Evolutionary conservation across 176 grass and related monocot genomes (phyloP).

Genomic region (Dactylis glomerata): DNA sequence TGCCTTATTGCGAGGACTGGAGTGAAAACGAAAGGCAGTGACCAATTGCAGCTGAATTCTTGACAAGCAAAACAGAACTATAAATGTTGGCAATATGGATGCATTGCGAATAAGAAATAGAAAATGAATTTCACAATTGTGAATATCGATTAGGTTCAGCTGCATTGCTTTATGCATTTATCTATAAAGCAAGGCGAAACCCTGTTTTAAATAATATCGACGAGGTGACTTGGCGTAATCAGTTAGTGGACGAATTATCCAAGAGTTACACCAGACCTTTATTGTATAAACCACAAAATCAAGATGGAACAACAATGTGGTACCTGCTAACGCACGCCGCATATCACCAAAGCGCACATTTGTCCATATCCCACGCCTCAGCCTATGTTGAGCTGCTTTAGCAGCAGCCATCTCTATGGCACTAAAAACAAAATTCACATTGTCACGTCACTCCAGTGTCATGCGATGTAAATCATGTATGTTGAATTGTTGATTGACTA

Average conservation of each 20-base stretch:
- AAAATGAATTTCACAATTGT: too few species aligned
- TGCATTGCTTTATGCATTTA: too few species aligned
- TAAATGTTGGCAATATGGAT: too few species aligned
- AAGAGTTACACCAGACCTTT: background rate
- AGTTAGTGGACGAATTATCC: background rate
- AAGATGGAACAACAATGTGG: background rate
- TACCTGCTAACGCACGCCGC: constrained; percentile 86
- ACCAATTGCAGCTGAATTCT: too few species aligned
- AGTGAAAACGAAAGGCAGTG: too few species aligned
- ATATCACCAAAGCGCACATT: constrained; percentile 86
- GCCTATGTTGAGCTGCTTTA: constrained; percentile 84
- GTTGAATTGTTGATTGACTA: background rate
- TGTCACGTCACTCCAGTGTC: background rate
- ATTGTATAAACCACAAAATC: background rate
- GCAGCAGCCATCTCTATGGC: constrained; percentile 84
- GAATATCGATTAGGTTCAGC: too few species aligned
- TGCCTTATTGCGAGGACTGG: background rate
- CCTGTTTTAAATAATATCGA: background rate
- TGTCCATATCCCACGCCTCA: constrained; percentile 85
- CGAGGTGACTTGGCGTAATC: background rate
- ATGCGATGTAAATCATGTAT: background rate
- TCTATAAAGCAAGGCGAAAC: too few species aligned
- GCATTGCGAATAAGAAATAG: too few species aligned
- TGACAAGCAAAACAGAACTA: too few species aligned
- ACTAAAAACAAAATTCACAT: constrained; percentile 46